Evolutionary conservation across 495 filamentous ascomycete genomes (phyloP).

Genomic region (Cairneyella variabilis): DNA sequence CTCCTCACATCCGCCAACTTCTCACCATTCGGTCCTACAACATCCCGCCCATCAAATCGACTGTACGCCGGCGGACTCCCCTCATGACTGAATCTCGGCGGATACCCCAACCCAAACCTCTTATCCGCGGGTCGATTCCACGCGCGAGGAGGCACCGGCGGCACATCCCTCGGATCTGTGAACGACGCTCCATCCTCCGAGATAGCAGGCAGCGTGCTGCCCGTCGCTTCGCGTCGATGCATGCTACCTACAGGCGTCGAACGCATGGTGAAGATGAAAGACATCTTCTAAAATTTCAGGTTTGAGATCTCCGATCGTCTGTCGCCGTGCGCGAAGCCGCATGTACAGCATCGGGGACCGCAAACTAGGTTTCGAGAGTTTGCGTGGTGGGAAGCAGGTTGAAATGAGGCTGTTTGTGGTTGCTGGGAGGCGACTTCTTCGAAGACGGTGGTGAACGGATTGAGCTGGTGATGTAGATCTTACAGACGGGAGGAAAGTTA

Average conservation of each 20-base stretch:
- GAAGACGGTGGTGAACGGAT: no score
- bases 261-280: conserved; percentile 22
- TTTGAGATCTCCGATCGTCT: no score
- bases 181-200: conserved; percentile 13
- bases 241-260: conserved; percentile 9
- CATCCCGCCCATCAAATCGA: background rate
- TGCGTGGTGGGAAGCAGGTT: no score
- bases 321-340: no score
- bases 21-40: conserved; percentile 13
- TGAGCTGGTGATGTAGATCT: no score
- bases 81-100: conserved; percentile 10
- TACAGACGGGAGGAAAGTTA: no score
- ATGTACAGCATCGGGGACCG: no score
- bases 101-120: background rate
- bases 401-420: no score
- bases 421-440: no score
- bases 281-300: no score
- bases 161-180: background rate
- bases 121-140: conserved; percentile 13
- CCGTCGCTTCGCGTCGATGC: conserved; percentile 6
- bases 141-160: conserved; percentile 17
- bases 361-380: no score
- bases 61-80: conserved; percentile 11
- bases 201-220: conserved; percentile 16
- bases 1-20: conserved; percentile 14